phyloP scores from a whole-genome alignment of 2,329 filamentous ascomycete species.

The Chaetomiaceae sp. region DNA sequence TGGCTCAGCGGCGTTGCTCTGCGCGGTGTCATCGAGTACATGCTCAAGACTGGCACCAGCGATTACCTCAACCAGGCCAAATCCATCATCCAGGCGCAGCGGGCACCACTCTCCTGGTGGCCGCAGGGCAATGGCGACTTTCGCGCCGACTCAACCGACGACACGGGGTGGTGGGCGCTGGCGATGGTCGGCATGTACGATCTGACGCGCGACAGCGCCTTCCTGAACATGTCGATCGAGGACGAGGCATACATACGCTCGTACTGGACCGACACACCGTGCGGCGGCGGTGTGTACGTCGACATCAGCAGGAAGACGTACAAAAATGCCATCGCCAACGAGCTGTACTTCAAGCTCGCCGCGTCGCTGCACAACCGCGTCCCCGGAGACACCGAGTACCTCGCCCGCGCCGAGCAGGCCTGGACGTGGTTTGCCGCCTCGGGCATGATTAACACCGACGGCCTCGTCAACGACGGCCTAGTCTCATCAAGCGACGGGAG shows the following conservation, averaged over 20 bases:
- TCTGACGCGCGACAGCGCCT: slow-evolving; percentile 44
- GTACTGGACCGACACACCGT: slow-evolving; percentile 41
- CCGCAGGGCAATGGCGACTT: slow-evolving; percentile 34
- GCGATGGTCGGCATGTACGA: slow-evolving; percentile 53
- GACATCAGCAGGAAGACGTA: slow-evolving; percentile 42
- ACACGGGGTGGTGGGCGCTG: slow-evolving; percentile 60
- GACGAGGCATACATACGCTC: slow-evolving; percentile 53
- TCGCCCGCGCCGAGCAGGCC: slow-evolving; percentile 42
- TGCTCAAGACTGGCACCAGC: slow-evolving; percentile 26
- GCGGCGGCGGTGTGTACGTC: slow-evolving; percentile 52
- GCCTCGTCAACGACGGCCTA: slow-evolving; percentile 50
- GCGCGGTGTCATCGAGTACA: slow-evolving; percentile 33
- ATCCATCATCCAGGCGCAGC: slow-evolving; percentile 31
- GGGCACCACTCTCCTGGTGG: slow-evolving; percentile 31
- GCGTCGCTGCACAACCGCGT: slow-evolving; percentile 48
- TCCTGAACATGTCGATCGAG: slow-evolving; percentile 45
- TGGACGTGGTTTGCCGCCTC: slow-evolving; percentile 48
- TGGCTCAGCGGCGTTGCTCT: slow-evolving; percentile 35
- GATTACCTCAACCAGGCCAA: slow-evolving; percentile 28
- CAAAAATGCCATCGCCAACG: slow-evolving; percentile 53
- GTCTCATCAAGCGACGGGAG: slow-evolving; percentile 22
- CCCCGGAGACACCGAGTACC: slow-evolving; percentile 31
- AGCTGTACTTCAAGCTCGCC: slow-evolving; percentile 49
- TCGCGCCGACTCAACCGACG: slow-evolving; percentile 42
- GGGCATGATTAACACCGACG: slow-evolving; percentile 46